These are phyloP conservation scores for Aspergillus fijiensis DNA, from an alignment of 2,329 filamentous ascomycete genomes.

Conservation along the genomic window DNA sequence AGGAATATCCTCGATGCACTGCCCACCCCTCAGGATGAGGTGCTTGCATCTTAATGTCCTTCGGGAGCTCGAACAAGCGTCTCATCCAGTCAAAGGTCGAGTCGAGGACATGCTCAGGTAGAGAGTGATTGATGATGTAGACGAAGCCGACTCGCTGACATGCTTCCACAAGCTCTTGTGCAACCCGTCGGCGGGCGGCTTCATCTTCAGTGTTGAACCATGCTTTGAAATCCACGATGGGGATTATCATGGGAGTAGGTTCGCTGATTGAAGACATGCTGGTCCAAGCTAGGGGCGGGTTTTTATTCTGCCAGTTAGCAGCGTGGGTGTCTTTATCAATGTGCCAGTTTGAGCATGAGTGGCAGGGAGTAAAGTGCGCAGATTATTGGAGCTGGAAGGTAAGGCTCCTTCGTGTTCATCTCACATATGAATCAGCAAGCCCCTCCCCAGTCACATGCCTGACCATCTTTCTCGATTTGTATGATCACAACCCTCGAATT, in stretches of 20 bases:
- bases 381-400: neutral
- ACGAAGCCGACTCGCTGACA: constrained; percentile 50
- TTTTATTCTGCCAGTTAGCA: neutral
- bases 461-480: neutral
- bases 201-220: constrained; percentile 33
- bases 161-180: constrained; percentile 43
- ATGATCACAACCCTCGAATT: neutral
- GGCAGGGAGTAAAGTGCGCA: neutral
- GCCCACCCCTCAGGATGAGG: constrained; percentile 51
- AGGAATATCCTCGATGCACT: constrained; percentile 57
- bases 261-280: neutral
- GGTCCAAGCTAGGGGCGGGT: neutral
- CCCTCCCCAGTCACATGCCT: neutral
- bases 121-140: constrained; percentile 51
- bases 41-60: constrained; percentile 50
- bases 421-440: neutral
- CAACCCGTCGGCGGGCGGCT: constrained; percentile 32
- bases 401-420: neutral
- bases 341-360: neutral
- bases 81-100: constrained; percentile 48
- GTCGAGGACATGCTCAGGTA: constrained; percentile 39
- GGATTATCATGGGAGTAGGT: constrained; percentile 29
- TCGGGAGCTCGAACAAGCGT: constrained; percentile 46
- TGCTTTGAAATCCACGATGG: constrained; percentile 41
- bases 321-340: neutral